Conservation (phyloP, 192 early-diverging fungal genomes). For the Rhizophagus clarus region DNA sequence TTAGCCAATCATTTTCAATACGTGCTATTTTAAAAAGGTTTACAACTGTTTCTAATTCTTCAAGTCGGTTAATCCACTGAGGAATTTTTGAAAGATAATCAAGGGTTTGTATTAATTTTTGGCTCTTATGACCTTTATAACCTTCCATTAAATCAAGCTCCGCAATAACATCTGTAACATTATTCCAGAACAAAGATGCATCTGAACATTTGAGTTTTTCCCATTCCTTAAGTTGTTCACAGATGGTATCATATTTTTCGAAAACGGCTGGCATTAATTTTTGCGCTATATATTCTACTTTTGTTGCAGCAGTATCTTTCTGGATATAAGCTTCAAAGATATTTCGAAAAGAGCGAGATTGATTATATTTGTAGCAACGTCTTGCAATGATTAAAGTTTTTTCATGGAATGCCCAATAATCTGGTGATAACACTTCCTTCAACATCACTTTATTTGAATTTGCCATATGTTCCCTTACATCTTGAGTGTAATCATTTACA, state of each 20-base stretch:
- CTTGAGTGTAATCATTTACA: not conserved
- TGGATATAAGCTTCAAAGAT: not conserved
- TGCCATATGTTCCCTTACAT: not conserved
- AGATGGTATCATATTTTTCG: not conserved
- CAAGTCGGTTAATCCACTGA: not conserved
- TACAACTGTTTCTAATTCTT: not conserved
- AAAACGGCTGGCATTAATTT: not conserved
- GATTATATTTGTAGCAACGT: not conserved
- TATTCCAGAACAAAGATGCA: constrained; percentile 6
- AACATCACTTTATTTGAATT: not conserved
- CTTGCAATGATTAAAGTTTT: not conserved
- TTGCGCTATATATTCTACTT: not conserved
- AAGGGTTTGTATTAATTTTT: not conserved
- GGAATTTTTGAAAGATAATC: constrained; percentile 4
- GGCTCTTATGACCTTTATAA: no score
- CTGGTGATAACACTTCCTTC: no score
- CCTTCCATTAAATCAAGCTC: constrained; percentile 20
- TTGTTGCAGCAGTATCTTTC: not conserved
- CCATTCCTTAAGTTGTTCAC: not conserved
- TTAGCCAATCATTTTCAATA: not conserved
- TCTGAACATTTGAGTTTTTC: not conserved
- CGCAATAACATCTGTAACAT: not conserved
- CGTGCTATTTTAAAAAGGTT: not conserved
- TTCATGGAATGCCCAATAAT: not conserved
- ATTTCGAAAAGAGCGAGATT: constrained; percentile 9